Evolutionary conservation across 108 stramenopile genomes (phyloP).

Genomic region (Schizochytrium sp.): DNA sequence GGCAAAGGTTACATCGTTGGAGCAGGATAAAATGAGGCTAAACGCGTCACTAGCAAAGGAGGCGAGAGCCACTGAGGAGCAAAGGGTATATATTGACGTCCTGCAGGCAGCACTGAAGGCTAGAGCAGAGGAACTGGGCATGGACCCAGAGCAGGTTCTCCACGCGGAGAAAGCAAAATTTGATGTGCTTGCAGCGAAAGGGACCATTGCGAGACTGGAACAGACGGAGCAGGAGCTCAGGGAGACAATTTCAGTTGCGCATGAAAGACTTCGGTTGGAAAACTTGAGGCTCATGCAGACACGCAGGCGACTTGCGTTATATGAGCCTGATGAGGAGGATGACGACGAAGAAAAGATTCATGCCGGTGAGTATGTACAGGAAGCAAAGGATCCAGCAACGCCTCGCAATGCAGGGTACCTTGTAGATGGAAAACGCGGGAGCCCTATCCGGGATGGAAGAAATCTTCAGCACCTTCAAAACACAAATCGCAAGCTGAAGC

Average conservation of each 20-base stretch:
- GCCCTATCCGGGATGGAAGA: background rate
- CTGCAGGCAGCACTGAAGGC: conserved; percentile 44
- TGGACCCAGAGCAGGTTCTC: background rate
- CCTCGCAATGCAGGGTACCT: too few relatives aligned
- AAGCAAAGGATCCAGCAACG: background rate
- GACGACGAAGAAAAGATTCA: background rate
- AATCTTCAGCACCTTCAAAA: background rate
- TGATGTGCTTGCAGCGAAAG: conserved; percentile 22
- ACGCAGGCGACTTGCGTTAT: background rate
- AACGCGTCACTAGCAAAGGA: background rate
- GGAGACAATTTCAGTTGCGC: background rate
- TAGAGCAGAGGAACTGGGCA: conserved; percentile 27
- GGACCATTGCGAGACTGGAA: background rate
- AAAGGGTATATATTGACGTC: conserved; percentile 47
- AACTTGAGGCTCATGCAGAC: background rate
- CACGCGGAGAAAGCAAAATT: conserved; percentile 21
- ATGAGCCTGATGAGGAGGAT: conserved; percentile 16
- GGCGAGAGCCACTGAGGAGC: conserved; percentile 41
- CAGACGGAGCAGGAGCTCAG: background rate
- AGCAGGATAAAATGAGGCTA: conserved; percentile 16
- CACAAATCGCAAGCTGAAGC: conserved; percentile 3
- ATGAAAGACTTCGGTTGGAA: conserved; percentile 20
- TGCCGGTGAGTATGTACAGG: background rate
- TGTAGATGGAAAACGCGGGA: background rate
- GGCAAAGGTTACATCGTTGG: background rate